Evolutionary conservation across 164 flowering plant species (phyloP).

Genomic region (Taxillus chinensis): DNA sequence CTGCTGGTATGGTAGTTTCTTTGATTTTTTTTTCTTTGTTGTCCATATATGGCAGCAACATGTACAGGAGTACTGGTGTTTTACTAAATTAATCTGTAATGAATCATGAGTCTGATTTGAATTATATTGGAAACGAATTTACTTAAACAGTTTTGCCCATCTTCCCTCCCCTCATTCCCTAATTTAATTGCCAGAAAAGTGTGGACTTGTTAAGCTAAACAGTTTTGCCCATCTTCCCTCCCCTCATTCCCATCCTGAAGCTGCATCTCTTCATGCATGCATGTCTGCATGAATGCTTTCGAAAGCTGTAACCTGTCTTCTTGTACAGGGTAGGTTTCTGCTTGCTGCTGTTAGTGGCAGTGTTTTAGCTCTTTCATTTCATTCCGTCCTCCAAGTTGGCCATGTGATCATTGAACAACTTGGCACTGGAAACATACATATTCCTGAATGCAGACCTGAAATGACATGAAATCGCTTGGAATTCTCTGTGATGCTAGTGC

Average conservation of each 20-base stretch:
- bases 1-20: conserved; percentile 40
- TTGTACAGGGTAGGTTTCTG: conserved; percentile 85
- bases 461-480: conserved; percentile 97
- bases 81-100: too few species aligned
- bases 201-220: too few species aligned
- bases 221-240: too few species aligned
- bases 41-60: neutral
- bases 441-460: conserved; percentile 73
- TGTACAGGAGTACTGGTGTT: too few species aligned
- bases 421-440: conserved; percentile 47
- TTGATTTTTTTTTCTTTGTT: neutral
- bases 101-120: neutral
- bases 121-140: too few species aligned
- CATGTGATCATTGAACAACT: conserved; percentile 86
- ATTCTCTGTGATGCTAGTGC: conserved; percentile 92
- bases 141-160: too few species aligned
- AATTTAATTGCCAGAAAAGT: too few species aligned
- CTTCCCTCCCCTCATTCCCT: too few species aligned
- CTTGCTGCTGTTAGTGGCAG: conserved; percentile 99
- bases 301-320: conserved; percentile 4
- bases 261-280: too few species aligned
- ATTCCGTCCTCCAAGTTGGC: conserved; percentile 91
- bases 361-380: conserved; percentile 92
- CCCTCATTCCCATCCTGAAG: too few species aligned
- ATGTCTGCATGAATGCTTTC: too few species aligned